Base-by-base conservation (phyloP, 176 grass and related monocot species). In the barley (Hordeum vulgare) region DNA sequence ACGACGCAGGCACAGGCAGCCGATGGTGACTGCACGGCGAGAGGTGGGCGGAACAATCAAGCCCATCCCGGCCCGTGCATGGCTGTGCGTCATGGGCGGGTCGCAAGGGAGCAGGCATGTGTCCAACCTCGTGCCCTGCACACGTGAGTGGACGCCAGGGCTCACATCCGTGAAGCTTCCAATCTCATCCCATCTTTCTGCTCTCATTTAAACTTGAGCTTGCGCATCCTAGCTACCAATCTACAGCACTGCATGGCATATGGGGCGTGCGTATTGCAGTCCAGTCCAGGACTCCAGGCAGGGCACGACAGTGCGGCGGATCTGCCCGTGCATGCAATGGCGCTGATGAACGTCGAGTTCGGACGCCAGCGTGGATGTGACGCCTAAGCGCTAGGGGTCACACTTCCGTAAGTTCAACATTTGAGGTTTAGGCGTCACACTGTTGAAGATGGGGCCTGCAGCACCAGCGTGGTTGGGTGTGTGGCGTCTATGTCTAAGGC, bases 141-240 rank as follows among this genome's bases (percentile, higher is more conserved):
- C 90, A 94, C 93, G 85, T 92, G 90, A 94, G 87, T 81, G 79
- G 39, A 84, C 74, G 36, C 70, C 82, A 85, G 29, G 75, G 49
- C 86, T 86, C 83, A 20, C 60, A 82, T 89, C 89, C 90, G 90
- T 94, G 90, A 92, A 94, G 90, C 87, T 94, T 94, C 90, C 90
- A 86, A 33, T 51, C 76, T 27, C 76, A 39, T 47, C 40, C 34
- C 24, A 18, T 59, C 71, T 64, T 44, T 67, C 78, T 34, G 54
- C 25, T 57, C 88, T 17, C 26, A 88, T 68, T 85, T 74, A 89
- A 83, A 79, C 68, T 83, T 66, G 61, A 90, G 69, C 90, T 90
- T 79, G 75, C 56, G 80, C 74, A 88, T 57, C 86, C 74, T 59
- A 85, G 66, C 74, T 58, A 88, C 78, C 83, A 80, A 77, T 85